Base-by-base conservation (phyloP, 2,329 filamentous ascomycete genomes). In the Pyrenochaeta sp. region DNA sequence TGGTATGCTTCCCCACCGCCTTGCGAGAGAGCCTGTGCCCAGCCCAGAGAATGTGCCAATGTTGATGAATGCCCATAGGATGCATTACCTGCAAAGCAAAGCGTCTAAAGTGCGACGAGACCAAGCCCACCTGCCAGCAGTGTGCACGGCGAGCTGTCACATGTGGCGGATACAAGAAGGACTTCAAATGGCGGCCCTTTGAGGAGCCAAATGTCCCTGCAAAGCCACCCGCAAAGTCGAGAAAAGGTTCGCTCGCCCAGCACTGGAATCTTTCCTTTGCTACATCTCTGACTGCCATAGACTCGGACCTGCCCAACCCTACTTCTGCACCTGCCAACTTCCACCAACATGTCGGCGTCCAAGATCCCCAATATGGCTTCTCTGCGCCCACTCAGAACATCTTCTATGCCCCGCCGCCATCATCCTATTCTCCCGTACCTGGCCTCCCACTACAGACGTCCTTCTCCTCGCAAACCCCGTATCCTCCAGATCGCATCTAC, bases 21-120 rank as follows among this genome's bases (percentile, higher is more conserved):
- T 14, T n/a, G n/a, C n/a, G n/a, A n/a, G n/a, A n/a, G 36, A 7
- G 17, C 35, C 20, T 37, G 20, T 37, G 15, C 7, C 7, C 9
- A 9, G n/a, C 17, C 39, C 14, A 32, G 51, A 18, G 20, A 31
- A 41, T 35, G 33, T 15, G 20, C 44, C n/a, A 10, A 9, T 48
- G 45, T 54, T 67, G 52, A 68, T 45, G 1, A 17, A 10, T 42
- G 1, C 33, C 9, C 20, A 45, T 60, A 90, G 88, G 88, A 61
- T 91, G 88, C 75, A 82, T 87, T 63, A 90, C 88, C 49, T 91
- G 88, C 79, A 91, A 90, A 76, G 82, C 85, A 57, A 90, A 90
- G 75, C 81, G 88, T 54, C 77, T 91, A 47, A 91, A 90, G 76
- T 91, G 88, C 75, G 88, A 90, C 71, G 88, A 91, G 77, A 85